Percentiles rank a stretch among this genome's conserved stretches.
phyloP scores from a whole-genome alignment of 768 basidiomycete genomes.

The Arthromyces matolae region DNA sequence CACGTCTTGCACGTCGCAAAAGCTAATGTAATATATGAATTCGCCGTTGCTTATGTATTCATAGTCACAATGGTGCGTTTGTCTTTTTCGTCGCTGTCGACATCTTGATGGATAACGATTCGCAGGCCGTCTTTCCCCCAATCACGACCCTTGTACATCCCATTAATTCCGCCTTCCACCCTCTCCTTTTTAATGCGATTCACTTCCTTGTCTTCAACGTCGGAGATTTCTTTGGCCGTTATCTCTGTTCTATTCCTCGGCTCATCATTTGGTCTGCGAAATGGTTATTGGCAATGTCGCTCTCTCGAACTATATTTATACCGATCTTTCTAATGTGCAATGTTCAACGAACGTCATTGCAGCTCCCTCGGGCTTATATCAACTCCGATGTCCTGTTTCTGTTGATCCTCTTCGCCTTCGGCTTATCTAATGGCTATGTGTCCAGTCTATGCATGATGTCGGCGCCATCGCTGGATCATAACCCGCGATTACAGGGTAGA shows the following conservation, averaged over 20 bases:
- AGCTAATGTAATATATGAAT: conserved; percentile 63
- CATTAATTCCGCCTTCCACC: conserved; percentile 61
- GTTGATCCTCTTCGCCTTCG: conserved; percentile 67
- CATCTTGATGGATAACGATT: conserved; percentile 6
- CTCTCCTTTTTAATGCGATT: conserved; percentile 72
- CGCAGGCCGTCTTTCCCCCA: conserved; percentile 80
- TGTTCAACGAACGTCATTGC: conserved; percentile 46
- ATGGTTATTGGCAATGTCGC: conserved; percentile 58
- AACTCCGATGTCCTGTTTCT: conserved; percentile 77
- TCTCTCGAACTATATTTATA: conserved; percentile 75
- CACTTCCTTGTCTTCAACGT: conserved; percentile 76
- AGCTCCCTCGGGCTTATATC: conserved; percentile 47
- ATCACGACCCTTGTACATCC: conserved; percentile 77
- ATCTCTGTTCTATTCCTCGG: conserved; percentile 59
- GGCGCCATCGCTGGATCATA: conserved; percentile 77
- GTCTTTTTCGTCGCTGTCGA: background rate
- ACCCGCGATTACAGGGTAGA: conserved; percentile 63
- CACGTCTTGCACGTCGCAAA: conserved; percentile 54
- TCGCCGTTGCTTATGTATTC: conserved; percentile 75
- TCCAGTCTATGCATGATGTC: conserved; percentile 79
- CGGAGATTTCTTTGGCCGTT: conserved; percentile 73
- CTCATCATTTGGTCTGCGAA: conserved; percentile 68
- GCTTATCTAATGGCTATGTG: conserved; percentile 79
- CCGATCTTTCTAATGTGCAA: conserved; percentile 88
- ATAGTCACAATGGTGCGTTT: conserved; percentile 72